Conservation (phyloP, 495 filamentous ascomycete genomes). For the Hypoxylon perforatum region DNA sequence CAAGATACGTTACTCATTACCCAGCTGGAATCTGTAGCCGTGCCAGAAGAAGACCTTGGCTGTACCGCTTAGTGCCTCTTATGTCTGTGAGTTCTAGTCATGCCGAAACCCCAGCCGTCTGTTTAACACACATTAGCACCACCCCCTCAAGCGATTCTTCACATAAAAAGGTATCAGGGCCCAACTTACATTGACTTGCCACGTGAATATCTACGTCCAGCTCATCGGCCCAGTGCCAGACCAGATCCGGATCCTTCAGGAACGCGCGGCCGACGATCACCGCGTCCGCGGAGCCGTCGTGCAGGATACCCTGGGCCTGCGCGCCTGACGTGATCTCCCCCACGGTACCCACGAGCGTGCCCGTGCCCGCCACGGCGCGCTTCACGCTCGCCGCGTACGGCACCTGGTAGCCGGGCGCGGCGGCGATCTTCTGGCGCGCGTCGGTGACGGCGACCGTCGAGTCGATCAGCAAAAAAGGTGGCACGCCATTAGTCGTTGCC, state of each 20-base stretch:
- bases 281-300: constrained; percentile 68
- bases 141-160: too few species aligned
- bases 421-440: constrained; percentile 53
- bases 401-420: constrained; percentile 70
- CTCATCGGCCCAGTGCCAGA: constrained; percentile 77
- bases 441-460: constrained; percentile 68
- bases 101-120: constrained; percentile 38
- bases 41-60: background rate
- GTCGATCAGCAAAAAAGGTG: too few species aligned
- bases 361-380: constrained; percentile 67
- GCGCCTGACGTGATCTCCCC: constrained; percentile 68
- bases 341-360: constrained; percentile 67
- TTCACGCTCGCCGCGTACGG: constrained; percentile 71
- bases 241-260: constrained; percentile 74
- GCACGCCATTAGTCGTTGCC: too few species aligned
- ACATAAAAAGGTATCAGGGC: background rate
- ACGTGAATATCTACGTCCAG: constrained; percentile 69
- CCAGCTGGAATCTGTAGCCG: too few species aligned
- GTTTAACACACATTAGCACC: constrained; percentile 8
- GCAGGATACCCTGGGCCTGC: constrained; percentile 58
- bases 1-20: too few species aligned
- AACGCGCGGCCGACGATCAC: constrained; percentile 72
- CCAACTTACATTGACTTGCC: constrained; percentile 64
- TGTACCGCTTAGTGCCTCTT: constrained; percentile 5
- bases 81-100: constrained; percentile 33